Conservation (phyloP, 345 rosid genomes). For the Carallia brachiata region DNA sequence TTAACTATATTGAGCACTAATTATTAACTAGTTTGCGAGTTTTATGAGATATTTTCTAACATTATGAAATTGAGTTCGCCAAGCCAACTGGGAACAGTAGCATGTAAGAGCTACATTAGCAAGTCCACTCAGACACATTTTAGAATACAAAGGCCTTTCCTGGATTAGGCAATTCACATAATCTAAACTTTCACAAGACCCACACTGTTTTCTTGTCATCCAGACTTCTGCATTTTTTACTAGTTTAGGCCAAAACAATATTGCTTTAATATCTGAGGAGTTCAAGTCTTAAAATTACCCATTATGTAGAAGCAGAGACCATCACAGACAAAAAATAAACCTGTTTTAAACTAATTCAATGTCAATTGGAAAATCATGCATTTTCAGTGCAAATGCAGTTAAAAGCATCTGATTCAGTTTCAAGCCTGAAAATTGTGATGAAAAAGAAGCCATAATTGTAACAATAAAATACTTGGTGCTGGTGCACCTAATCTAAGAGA, state of each 20-base stretch:
- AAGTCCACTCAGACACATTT: too few species aligned
- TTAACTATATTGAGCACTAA: too few species aligned
- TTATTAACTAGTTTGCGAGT: too few species aligned
- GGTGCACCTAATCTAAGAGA: conserved; percentile 21
- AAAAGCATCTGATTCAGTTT: conserved; percentile 7
- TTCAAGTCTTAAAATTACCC: not conserved
- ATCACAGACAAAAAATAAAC: not conserved
- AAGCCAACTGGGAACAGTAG: too few species aligned
- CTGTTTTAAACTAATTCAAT: conserved; percentile 10
- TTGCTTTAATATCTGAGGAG: not conserved
- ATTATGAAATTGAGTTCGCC: too few species aligned
- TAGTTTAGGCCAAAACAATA: too few species aligned
- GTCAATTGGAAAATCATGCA: conserved; percentile 8
- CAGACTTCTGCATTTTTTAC: too few species aligned
- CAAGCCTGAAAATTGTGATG: conserved; percentile 6
- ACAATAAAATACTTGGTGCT: conserved; percentile 10
- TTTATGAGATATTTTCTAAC: too few species aligned
- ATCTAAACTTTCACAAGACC: too few species aligned
- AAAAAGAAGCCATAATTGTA: conserved; percentile 11
- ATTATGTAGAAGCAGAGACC: conserved; percentile 11
- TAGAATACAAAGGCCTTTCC: not conserved
- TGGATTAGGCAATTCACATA: too few species aligned
- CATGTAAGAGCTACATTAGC: too few species aligned
- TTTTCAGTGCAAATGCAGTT: conserved; percentile 11
- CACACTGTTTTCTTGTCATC: too few species aligned